Conservation (phyloP, 371 early-diverging fungal genomes). For the Quaeritorhiza haematococci region DNA sequence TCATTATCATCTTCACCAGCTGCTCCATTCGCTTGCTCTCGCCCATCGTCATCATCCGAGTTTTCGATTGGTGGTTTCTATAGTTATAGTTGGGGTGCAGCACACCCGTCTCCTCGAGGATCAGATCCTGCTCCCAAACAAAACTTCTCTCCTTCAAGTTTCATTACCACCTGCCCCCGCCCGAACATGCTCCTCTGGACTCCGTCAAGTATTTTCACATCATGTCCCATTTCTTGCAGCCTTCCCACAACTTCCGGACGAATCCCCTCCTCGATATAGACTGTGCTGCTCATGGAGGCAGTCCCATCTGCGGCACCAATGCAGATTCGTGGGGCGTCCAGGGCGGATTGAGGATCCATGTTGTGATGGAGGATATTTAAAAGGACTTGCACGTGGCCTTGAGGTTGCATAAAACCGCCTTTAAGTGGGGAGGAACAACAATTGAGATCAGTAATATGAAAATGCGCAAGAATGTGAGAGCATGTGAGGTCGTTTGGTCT, state of each 20-base stretch:
- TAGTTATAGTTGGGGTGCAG: slow-evolving; percentile 7
- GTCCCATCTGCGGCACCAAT: slow-evolving; percentile 27
- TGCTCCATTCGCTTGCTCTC: no score
- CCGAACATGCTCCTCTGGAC: slow-evolving; percentile 60
- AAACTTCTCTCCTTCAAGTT: slow-evolving; percentile 26
- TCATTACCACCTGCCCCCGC: slow-evolving; percentile 66
- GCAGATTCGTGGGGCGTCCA: slow-evolving; percentile 71
- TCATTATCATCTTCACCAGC: no score
- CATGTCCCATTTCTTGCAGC: slow-evolving; percentile 57
- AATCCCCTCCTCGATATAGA: slow-evolving; percentile 62
- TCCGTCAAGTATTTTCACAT: slow-evolving; percentile 37
- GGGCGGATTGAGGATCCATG: slow-evolving; percentile 61
- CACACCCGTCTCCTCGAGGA: slow-evolving; percentile 66
- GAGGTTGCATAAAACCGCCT: slow-evolving; percentile 68
- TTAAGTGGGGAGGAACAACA: slow-evolving; percentile 13
- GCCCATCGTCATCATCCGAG: no score
- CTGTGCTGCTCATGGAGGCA: slow-evolving; percentile 21
- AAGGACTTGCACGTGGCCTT: slow-evolving; percentile 78
- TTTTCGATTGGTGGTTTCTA: no score
- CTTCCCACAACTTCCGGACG: slow-evolving; percentile 29
- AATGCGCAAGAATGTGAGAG: no score
- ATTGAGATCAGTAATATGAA: no score
- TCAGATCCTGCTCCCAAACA: slow-evolving; percentile 58
- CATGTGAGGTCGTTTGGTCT: no score
- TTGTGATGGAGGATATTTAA: slow-evolving; percentile 58